Percentiles rank a stretch among this genome's conserved stretches.
Evolutionary conservation across 345 rosid species (phyloP).

Genomic region (Raphanus sativus): DNA sequence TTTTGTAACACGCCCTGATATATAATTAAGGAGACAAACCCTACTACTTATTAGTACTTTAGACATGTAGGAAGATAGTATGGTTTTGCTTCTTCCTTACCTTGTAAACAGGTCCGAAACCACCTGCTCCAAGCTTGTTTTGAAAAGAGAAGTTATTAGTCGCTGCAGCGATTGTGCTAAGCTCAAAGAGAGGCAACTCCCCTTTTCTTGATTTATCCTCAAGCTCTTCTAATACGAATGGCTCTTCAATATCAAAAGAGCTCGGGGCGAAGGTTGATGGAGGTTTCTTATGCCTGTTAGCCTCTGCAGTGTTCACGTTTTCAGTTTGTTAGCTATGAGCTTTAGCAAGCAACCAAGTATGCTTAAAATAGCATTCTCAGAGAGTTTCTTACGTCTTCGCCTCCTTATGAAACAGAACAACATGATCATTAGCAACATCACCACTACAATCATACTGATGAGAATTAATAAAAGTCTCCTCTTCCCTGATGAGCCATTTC

Average conservation of each 20-base stretch:
- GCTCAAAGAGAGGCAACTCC: constrained; percentile 54
- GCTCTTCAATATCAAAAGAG: constrained; percentile 36
- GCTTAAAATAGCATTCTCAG: neutral
- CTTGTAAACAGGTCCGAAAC: constrained; percentile 75
- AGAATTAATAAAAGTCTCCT: constrained; percentile 30
- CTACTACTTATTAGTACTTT: neutral
- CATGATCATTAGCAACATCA: constrained; percentile 20
- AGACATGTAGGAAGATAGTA: neutral
- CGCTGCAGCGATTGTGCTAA: constrained; percentile 47
- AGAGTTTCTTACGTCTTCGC: constrained; percentile 37
- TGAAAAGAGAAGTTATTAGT: constrained; percentile 51
- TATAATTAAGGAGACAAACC: neutral
- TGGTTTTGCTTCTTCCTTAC: constrained; percentile 34
- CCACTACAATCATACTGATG: constrained; percentile 14
- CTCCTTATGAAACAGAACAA: constrained; percentile 32
- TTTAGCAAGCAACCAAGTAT: constrained; percentile 12
- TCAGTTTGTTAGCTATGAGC: constrained; percentile 3
- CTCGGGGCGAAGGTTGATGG: constrained; percentile 11
- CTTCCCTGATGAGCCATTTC: constrained; percentile 31
- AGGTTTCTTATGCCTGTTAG: constrained; percentile 18
- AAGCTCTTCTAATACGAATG: constrained; percentile 34
- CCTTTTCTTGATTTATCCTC: constrained; percentile 37
- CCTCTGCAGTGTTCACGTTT: constrained; percentile 29
- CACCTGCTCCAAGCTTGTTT: constrained; percentile 72
- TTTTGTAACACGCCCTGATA: constrained; percentile 43